phyloP scores from a whole-genome alignment of 805 yeast genomes.

The Zygotorulaspora chibaensis region DNA sequence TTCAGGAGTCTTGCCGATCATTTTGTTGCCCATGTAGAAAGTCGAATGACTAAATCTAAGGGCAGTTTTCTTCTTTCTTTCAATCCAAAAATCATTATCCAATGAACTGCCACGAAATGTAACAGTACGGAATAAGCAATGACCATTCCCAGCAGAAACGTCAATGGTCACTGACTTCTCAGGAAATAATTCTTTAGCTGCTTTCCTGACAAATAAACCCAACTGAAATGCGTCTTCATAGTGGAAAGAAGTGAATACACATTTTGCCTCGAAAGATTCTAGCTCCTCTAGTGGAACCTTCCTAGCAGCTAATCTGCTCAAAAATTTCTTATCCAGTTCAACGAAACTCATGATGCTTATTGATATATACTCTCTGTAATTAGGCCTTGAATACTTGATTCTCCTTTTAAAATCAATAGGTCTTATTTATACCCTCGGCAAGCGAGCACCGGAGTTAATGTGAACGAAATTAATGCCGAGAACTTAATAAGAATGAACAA shows the following conservation, averaged over 20 bases:
- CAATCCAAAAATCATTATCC: constrained; percentile 55
- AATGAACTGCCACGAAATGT: constrained; percentile 37
- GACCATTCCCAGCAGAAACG: constrained; percentile 44
- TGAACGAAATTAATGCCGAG: background rate
- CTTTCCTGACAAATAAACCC: constrained; percentile 40
- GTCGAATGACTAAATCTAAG: constrained; percentile 47
- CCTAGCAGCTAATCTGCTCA: constrained; percentile 5
- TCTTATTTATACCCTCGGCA: background rate
- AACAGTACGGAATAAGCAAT: constrained; percentile 42
- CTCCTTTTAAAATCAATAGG: too few relatives aligned
- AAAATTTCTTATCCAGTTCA: constrained; percentile 7
- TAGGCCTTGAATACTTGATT: background rate
- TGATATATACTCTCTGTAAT: background rate
- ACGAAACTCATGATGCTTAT: background rate
- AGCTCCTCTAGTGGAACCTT: constrained; percentile 8
- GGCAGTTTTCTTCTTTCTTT: constrained; percentile 46
- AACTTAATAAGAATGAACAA: background rate
- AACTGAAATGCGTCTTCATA: constrained; percentile 43
- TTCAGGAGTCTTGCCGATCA: constrained; percentile 34
- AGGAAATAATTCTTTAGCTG: constrained; percentile 31
- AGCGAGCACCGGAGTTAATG: background rate
- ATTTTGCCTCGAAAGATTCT: constrained; percentile 7
- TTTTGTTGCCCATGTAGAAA: constrained; percentile 44
- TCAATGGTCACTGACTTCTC: constrained; percentile 44
- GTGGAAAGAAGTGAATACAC: constrained; percentile 19